Percentiles rank a stretch among this genome's conserved stretches.
These are phyloP conservation scores for Sabuloglossum arenarium DNA, from an alignment of 495 filamentous ascomycete genomes.

Conservation along the genomic window DNA sequence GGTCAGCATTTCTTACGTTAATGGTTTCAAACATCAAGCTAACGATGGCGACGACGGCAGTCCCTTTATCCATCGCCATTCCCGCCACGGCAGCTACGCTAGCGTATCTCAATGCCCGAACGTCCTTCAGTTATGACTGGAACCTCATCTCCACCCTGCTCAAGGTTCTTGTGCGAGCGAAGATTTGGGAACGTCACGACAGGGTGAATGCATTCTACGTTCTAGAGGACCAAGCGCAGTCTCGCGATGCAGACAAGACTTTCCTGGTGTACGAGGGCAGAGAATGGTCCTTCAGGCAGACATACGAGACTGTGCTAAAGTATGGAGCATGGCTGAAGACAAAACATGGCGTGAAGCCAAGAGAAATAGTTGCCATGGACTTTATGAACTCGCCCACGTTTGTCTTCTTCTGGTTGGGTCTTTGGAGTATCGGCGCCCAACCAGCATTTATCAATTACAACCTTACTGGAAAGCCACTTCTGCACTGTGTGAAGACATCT, in stretches of 20 bases:
- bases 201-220: constrained; percentile 58
- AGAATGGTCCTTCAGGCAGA: constrained; percentile 61
- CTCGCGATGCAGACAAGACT: constrained; percentile 21
- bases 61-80: constrained; percentile 23
- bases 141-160: constrained; percentile 28
- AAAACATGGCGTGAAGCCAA: constrained; percentile 42
- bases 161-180: constrained; percentile 20
- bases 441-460: constrained; percentile 97
- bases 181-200: constrained; percentile 29
- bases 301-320: constrained; percentile 51
- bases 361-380: constrained; percentile 74
- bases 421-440: constrained; percentile 75
- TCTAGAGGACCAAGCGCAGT: constrained; percentile 47
- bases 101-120: constrained; percentile 67
- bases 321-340: constrained; percentile 71
- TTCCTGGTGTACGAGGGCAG: constrained; percentile 61
- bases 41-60: neutral
- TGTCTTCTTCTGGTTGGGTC: constrained; percentile 60
- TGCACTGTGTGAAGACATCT: constrained; percentile 58
- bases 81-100: constrained; percentile 46
- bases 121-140: constrained; percentile 43
- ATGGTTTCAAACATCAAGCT: neutral
- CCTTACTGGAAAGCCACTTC: constrained; percentile 47
- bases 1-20: neutral
- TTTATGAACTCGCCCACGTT: constrained; percentile 73